Conservation (phyloP, 306 rosid species). For the Dryas alaskensis region DNA sequence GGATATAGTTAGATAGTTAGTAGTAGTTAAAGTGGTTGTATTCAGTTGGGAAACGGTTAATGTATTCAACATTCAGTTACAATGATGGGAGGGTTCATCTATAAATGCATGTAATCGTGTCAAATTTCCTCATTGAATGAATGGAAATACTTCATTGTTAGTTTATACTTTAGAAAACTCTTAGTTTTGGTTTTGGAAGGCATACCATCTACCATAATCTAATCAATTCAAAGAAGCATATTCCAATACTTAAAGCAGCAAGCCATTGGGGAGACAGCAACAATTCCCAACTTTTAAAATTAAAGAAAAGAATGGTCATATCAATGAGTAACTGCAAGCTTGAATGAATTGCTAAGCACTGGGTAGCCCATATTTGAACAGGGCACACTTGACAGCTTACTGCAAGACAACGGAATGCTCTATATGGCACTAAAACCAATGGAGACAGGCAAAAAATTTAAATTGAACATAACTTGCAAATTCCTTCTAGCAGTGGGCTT, state of each 20-base stretch:
- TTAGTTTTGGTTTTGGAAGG: neutral
- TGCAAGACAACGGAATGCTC: too few relatives aligned
- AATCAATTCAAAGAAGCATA: neutral
- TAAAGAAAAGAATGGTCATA: neutral
- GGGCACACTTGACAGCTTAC: too few relatives aligned
- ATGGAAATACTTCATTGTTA: neutral
- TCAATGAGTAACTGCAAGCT: neutral
- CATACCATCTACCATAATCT: neutral
- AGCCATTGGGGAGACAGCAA: neutral
- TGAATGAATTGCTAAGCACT: neutral
- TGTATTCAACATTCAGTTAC: neutral
- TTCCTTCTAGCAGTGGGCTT: neutral
- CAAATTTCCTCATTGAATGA: neutral
- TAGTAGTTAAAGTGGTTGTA: neutral
- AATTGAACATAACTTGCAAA: neutral
- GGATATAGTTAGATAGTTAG: neutral
- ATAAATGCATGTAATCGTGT: neutral
- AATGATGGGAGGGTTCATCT: neutral
- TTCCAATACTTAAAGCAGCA: neutral
- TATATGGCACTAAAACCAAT: neutral
- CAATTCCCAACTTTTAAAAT: neutral
- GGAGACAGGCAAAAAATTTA: neutral
- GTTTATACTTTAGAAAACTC: neutral
- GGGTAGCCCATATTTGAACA: neutral
- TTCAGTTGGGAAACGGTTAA: constrained; percentile 1